Percentiles rank a stretch among this genome's conserved stretches.
These are phyloP conservation scores for Phyllosticta citriasiana DNA, from an alignment of 2,329 filamentous ascomycete species.

Conservation along the genomic window DNA sequence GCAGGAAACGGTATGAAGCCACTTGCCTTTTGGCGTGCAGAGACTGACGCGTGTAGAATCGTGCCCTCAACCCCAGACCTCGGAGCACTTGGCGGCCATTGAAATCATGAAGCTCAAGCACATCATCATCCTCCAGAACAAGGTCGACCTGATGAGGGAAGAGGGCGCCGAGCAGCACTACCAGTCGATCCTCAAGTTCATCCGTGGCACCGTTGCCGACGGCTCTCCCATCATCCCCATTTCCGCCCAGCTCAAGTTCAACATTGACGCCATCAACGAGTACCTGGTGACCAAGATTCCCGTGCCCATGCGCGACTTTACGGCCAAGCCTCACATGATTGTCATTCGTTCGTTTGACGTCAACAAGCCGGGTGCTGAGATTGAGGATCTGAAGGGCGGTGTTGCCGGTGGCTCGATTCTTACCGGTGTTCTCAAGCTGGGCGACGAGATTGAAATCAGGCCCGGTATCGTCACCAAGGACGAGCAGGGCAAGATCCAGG, in stretches of 20 bases:
- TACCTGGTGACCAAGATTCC: conserved; percentile 92
- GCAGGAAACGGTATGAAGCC: conserved; percentile 60
- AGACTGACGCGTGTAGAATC: conserved; percentile 47
- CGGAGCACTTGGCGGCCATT: conserved; percentile 95
- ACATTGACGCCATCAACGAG: conserved; percentile 97
- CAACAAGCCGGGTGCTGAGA: conserved; percentile 98
- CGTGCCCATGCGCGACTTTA: conserved; percentile 83
- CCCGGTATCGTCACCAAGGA: conserved; percentile 98
- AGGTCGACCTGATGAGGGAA: conserved; percentile 97
- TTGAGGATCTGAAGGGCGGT: conserved; percentile 96
- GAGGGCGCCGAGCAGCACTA: conserved; percentile 90
- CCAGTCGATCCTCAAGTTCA: conserved; percentile 96
- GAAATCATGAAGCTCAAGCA: conserved; percentile 99
- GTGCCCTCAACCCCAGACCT: conserved; percentile 96
- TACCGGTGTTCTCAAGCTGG: conserved; percentile 91
- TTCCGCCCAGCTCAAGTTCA: conserved; percentile 96
- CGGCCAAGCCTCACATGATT: conserved; percentile 92
- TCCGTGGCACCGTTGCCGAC: conserved; percentile 91
- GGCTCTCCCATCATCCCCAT: conserved; percentile 95
- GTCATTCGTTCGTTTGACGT: conserved; percentile 99
- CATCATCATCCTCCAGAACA: conserved; percentile 99
- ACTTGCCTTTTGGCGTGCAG: too few species aligned
- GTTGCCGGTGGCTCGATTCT: conserved; percentile 95
- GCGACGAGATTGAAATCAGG: conserved; percentile 96
- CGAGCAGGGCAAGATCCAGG: conserved; percentile 85